Percentiles rank a stretch among this genome's conserved stretches.
Evolutionary conservation across 1,284 basidiomycete genomes (phyloP).

Genomic region (Vanrija pseudolonga): DNA sequence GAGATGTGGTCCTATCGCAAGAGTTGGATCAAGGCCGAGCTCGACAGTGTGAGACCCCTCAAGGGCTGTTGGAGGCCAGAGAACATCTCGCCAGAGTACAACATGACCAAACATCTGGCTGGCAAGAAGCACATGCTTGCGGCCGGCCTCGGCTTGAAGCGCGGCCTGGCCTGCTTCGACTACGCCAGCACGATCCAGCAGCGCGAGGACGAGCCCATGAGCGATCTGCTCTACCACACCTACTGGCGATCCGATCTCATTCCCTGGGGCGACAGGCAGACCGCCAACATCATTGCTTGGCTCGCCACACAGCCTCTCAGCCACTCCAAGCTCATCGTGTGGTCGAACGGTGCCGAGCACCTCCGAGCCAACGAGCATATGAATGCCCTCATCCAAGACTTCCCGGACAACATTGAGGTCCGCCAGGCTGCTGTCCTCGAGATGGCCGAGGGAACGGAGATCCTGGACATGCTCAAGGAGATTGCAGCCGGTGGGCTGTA

Average conservation of each 20-base stretch:
- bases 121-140: constrained; percentile 64
- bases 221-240: constrained; percentile 69
- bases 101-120: constrained; percentile 62
- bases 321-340: constrained; percentile 66
- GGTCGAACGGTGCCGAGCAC: constrained; percentile 76
- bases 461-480: constrained; percentile 55
- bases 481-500: constrained; percentile 42
- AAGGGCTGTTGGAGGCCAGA: constrained; percentile 67
- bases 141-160: constrained; percentile 66
- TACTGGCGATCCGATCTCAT: constrained; percentile 86
- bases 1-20: constrained; percentile 73
- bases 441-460: constrained; percentile 68
- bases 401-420: constrained; percentile 67
- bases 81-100: constrained; percentile 60
- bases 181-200: constrained; percentile 69
- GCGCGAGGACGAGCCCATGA: constrained; percentile 37
- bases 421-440: constrained; percentile 62
- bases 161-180: constrained; percentile 82
- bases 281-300: constrained; percentile 81
- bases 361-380: constrained; percentile 57
- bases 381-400: constrained; percentile 58
- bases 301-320: constrained; percentile 77
- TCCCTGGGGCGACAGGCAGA: constrained; percentile 71
- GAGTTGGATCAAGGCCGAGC: constrained; percentile 67
- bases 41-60: constrained; percentile 51